Evolutionary conservation across 768 basidiomycete genomes (phyloP).

Genomic region (Collybiopsis confluens): DNA sequence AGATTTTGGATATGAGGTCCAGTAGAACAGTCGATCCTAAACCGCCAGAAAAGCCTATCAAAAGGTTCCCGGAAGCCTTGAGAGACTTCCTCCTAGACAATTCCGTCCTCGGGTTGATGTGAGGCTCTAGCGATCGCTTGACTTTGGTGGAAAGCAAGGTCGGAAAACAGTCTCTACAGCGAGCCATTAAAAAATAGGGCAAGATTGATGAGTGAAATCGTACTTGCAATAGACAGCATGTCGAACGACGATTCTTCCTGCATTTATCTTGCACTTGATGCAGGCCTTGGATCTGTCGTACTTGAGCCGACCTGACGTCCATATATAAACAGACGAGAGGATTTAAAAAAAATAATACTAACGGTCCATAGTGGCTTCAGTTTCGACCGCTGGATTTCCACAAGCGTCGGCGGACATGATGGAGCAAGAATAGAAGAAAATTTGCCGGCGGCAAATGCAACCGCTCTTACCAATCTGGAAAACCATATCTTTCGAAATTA

Average conservation of each 20-base stretch:
- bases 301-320: constrained; percentile 50
- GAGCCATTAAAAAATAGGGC: constrained; percentile 1
- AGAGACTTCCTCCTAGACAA: constrained; percentile 54
- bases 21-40: constrained; percentile 70
- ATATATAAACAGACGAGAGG: constrained; percentile 2
- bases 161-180: constrained; percentile 58
- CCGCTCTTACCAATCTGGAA: not conserved
- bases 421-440: not conserved
- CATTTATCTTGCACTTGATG: constrained; percentile 66
- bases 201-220: constrained; percentile 14
- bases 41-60: constrained; percentile 76
- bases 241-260: constrained; percentile 67
- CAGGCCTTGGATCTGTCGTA: constrained; percentile 66
- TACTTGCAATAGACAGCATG: constrained; percentile 87
- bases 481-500: not conserved
- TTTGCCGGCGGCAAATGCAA: not conserved
- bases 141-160: constrained; percentile 62
- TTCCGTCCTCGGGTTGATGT: constrained; percentile 51
- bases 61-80: constrained; percentile 64
- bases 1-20: constrained; percentile 60
- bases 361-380: constrained; percentile 68
- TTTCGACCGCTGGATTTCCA: constrained; percentile 57
- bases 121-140: constrained; percentile 59
- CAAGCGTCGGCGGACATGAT: constrained; percentile 35
- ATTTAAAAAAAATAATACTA: constrained; percentile 19